phyloP scores from a whole-genome alignment of 495 filamentous ascomycete genomes.

The Penicillium nucicola region DNA sequence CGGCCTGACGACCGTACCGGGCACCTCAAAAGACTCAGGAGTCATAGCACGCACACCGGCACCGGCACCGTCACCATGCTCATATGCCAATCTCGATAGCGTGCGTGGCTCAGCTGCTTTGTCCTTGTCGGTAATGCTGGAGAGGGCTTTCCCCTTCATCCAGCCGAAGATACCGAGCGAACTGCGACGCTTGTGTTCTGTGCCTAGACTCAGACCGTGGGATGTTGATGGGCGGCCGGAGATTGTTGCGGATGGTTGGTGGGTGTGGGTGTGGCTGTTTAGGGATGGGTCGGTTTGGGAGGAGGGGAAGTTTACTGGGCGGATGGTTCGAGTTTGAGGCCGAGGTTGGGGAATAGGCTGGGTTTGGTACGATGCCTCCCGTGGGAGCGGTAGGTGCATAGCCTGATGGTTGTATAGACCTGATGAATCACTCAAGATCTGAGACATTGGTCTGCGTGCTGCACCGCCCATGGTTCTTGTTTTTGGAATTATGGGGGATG shows the following conservation, averaged over 20 bases:
- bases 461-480: conserved; percentile 13
- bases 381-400: not conserved
- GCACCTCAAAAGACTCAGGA: conserved; percentile 14
- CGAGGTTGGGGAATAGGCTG: not conserved
- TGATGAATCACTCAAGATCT: conserved; percentile 16
- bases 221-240: conserved; percentile 29
- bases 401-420: conserved; percentile 10
- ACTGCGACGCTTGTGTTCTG: conserved; percentile 37
- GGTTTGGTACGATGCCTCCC: not conserved
- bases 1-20: conserved; percentile 2
- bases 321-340: too few species aligned
- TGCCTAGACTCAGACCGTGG: conserved; percentile 7
- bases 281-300: conserved; percentile 23
- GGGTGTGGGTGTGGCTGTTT: too few species aligned
- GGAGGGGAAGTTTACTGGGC: conserved; percentile 18
- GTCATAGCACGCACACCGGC: conserved; percentile 5
- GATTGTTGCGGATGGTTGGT: conserved; percentile 16
- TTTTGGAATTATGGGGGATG: conserved; percentile 38
- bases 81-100: conserved; percentile 9
- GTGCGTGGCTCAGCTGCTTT: conserved; percentile 8
- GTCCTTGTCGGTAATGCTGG: conserved; percentile 15
- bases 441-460: conserved; percentile 15
- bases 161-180: conserved; percentile 43
- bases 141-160: conserved; percentile 38
- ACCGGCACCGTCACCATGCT: conserved; percentile 2